Conservation (phyloP, 2,329 filamentous ascomycete genomes). For the Ophiostoma montium region DNA sequence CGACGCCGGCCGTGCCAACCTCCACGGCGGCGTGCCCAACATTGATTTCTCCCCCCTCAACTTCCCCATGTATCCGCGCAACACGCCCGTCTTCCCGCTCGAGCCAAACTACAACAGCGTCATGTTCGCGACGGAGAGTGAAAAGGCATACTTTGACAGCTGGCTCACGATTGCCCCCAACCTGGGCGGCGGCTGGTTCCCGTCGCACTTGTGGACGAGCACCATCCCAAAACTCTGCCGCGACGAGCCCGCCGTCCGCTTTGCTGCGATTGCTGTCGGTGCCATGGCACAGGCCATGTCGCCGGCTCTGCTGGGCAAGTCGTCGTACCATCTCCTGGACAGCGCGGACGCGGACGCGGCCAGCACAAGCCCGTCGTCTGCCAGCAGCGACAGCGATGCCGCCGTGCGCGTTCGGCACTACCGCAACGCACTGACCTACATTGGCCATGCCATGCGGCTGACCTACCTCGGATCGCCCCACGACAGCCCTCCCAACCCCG, state of each 20-base stretch:
- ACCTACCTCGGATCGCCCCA: not conserved
- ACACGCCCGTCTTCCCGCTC: not conserved
- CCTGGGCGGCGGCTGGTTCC: constrained; percentile 20
- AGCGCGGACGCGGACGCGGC: not conserved
- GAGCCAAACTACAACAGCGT: constrained; percentile 9
- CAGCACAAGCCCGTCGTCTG: not conserved
- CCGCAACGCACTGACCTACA: constrained; percentile 21
- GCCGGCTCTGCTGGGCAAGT: constrained; percentile 6
- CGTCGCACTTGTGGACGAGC: constrained; percentile 22
- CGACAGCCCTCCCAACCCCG: no score
- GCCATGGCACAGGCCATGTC: constrained; percentile 16
- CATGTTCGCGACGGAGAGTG: constrained; percentile 12
- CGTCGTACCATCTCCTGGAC: constrained; percentile 2
- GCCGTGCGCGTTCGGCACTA: constrained; percentile 15
- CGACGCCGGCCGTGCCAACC: not conserved
- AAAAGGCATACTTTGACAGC: constrained; percentile 18
- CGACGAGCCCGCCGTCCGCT: constrained; percentile 21
- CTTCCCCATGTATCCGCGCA: not conserved
- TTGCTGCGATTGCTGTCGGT: constrained; percentile 25
- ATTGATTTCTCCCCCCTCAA: not conserved
- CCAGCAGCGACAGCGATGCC: not conserved
- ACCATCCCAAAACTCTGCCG: constrained; percentile 22
- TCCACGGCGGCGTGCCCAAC: no score
- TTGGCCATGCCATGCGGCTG: constrained; percentile 21
- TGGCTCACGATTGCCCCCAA: constrained; percentile 15